Base-by-base conservation (phyloP, 176 grass and related monocot genomes). In the Guadua angustifolia region DNA sequence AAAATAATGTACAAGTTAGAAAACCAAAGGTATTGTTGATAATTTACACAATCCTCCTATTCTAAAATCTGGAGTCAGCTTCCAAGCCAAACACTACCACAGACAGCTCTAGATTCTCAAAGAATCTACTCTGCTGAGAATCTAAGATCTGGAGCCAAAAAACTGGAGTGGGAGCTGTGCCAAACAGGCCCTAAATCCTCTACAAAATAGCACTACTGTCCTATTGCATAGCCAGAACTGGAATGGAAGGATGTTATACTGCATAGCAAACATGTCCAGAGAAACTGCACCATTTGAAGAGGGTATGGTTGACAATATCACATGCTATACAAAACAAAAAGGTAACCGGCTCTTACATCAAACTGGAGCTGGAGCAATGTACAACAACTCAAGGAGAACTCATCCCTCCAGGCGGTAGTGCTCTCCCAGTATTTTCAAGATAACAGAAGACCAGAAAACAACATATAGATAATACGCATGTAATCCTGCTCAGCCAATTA, bases 401-500 rank as follows among this genome's bases (percentile, higher is more conserved):
- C 79, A 83, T 62, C 64, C 69, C 60, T 92, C 83, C 69, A 92
- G 79, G 83, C 55, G 83, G 52, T 65, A 79, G n/a, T 86, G 61
- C 62, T 83, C 79, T 46, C 69, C 61, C 74, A 84, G 81, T 79
- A 84, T 87, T 87, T 87, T 71, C 79, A 80, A 74, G 74, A 59
- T 69, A 85, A 58, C 75, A 78, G 42, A 71, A 38, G 16, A 75
- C 44, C 45, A 80, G 9, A 86, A 82, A 79, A 79, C 33, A 82
- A 49, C 61, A 83, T 53, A 45, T 83, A 85, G 74, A 75, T 59
- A 89, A 86, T 79, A 61, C 44, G 79, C 80, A 79, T 56, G 40
- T 62, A 73, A 80, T 87, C 84, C 88, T 92, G 89, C 56, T 86
- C 93, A 87, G 79, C 78, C 83, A 95, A 73, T 88, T 92, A 91